phyloP scores from a whole-genome alignment of 805 yeast genomes.

The Saccharomycopsis lassenensis region DNA sequence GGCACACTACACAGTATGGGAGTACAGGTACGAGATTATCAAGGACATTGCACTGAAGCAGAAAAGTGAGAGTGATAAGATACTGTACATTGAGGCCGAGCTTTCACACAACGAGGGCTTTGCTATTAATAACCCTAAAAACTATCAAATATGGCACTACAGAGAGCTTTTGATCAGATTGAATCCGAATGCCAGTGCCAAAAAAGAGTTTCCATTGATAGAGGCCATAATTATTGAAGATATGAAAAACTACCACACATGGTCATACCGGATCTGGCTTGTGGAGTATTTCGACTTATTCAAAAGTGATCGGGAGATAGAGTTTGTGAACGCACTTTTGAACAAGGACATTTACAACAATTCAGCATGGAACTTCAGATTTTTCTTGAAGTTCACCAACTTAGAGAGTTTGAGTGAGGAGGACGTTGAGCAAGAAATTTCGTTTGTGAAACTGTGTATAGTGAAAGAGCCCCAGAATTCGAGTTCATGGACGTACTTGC shows the following conservation, averaged over 20 bases:
- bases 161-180: conserved; percentile 52
- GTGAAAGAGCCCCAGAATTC: conserved; percentile 65
- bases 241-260: conserved; percentile 87
- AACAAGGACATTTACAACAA: conserved; percentile 69
- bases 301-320: conserved; percentile 35
- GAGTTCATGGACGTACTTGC: conserved; percentile 76
- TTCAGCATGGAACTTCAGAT: conserved; percentile 89
- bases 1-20: conserved; percentile 91
- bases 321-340: conserved; percentile 38
- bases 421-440: conserved; percentile 37
- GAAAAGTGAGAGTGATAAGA: conserved; percentile 4
- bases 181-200: conserved; percentile 26
- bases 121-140: conserved; percentile 71
- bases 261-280: conserved; percentile 89
- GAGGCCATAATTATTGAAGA: conserved; percentile 66
- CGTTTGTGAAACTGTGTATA: conserved; percentile 40
- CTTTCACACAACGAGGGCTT: conserved; percentile 70
- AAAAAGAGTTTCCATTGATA: conserved; percentile 56
- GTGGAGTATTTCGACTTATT: conserved; percentile 44
- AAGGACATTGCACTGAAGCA: conserved; percentile 23
- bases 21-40: conserved; percentile 48
- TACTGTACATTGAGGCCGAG: conserved; percentile 32
- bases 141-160: conserved; percentile 97
- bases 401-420: conserved; percentile 18
- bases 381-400: conserved; percentile 31